phyloP scores from a whole-genome alignment of 1,284 basidiomycete species.

The Ustilago nuda region DNA sequence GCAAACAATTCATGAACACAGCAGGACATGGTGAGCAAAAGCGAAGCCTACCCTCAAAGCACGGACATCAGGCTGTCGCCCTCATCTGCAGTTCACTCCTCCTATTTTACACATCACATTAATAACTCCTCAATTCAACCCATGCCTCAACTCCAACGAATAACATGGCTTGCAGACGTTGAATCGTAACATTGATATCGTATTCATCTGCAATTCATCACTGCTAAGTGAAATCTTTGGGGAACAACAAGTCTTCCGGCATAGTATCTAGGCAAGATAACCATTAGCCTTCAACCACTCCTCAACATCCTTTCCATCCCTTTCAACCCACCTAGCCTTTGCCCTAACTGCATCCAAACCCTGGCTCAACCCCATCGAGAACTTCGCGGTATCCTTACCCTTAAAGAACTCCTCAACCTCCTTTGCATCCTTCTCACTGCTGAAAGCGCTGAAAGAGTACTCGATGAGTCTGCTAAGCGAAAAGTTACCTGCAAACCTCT shows the following conservation, averaged over 20 bases:
- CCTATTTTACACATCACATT: too few species aligned
- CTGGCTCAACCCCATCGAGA: constrained; percentile 76
- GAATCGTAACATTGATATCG: neutral
- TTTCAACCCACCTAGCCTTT: constrained; percentile 75
- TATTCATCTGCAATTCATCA: neutral
- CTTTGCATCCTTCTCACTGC: constrained; percentile 78
- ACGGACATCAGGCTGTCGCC: too few species aligned
- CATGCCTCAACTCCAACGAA: too few species aligned
- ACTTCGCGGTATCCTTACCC: constrained; percentile 70
- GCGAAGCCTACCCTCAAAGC: too few species aligned
- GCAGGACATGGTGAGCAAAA: too few species aligned
- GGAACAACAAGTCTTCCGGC: neutral
- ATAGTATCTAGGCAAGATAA: constrained; percentile 47
- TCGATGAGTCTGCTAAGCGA: constrained; percentile 66
- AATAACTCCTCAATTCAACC: too few species aligned
- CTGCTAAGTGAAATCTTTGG: neutral
- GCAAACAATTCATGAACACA: too few species aligned
- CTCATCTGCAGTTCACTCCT: too few species aligned
- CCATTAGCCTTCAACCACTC: constrained; percentile 72
- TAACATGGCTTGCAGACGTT: too few species aligned
- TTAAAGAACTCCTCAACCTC: constrained; percentile 75
- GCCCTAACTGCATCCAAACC: constrained; percentile 77
- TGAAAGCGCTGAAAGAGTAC: constrained; percentile 76
- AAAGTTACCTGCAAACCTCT: constrained; percentile 74
- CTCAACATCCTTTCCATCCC: constrained; percentile 74